Base-by-base conservation (phyloP, 805 yeast genomes). In the Ogataea haglerorum region DNA sequence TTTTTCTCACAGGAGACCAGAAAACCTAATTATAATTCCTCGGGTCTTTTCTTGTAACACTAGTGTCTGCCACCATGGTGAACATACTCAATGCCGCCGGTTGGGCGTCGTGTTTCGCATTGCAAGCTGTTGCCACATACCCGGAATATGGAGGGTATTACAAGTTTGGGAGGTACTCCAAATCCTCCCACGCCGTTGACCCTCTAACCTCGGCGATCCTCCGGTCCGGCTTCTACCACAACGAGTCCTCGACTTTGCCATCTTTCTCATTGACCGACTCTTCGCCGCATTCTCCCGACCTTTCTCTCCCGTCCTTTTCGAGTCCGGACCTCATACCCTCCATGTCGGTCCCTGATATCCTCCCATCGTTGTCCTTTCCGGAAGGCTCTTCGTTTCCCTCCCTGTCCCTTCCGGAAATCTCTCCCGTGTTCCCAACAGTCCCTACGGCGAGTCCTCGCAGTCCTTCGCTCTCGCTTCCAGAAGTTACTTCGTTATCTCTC, bases 71-170 rank as follows among this genome's bases (percentile, higher is more conserved):
- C 17, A 17, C 30, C 26, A 38, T 38, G 41, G 36, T 31, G 41
- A 38, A 38, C 16, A 15, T 38, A 22, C 6, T 27, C 10, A 38
- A 26, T 15, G 23, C 32, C 14, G 41, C 36, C 41, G 10, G 26
- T 14, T 26, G 27, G 16, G 36, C 31, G 23, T 13, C 31, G 17
- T 31, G 33, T 15, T 14, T 38, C 8, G 35, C 36, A 5, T 29
- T 19, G 10, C 22, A 19, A 13, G 33, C 36, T 10, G 15, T 38
- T 23, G 36, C 34, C 10, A 7, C 18, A 8, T 10, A 9, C 5
- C 35, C 35, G 7, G 19, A 17, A 10, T 12, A 6, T 12, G 35
- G 17, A 12, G 35, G 35, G 3, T 25, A 18, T 14, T 9, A 19
- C 26, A 22, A 19, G 12, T 32, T 32, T 23, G 27, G 17, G 14